Conservation (phyloP, 441 rosid species). For the Francoa sonchifolia region DNA sequence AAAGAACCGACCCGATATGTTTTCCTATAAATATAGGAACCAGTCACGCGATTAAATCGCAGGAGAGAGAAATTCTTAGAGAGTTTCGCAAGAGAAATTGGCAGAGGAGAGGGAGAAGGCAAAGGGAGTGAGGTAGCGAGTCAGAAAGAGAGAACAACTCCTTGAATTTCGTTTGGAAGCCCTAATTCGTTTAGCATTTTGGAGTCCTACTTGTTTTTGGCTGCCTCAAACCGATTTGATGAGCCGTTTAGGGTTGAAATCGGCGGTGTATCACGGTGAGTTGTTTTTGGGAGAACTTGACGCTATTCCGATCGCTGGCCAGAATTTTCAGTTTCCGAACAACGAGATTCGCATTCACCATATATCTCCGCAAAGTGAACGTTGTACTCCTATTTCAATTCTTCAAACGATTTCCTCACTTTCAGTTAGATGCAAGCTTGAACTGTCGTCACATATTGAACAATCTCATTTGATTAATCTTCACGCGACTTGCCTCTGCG, state of each 20-base stretch:
- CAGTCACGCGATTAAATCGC: not conserved
- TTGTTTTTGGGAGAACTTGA: conserved; percentile 69
- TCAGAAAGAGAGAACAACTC: not conserved
- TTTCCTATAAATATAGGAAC: too few species aligned
- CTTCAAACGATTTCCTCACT: conserved; percentile 76
- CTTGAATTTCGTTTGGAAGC: not conserved
- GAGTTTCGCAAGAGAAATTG: not conserved
- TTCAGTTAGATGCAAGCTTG: conserved; percentile 84
- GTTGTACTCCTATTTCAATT: conserved; percentile 88
- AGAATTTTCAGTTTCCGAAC: conserved; percentile 67
- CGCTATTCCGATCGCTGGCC: conserved; percentile 34
- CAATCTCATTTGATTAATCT: conserved; percentile 64
- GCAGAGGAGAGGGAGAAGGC: not conserved
- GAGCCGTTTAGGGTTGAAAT: conserved; percentile 77
- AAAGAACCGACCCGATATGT: too few species aligned
- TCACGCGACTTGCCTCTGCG: conserved; percentile 82
- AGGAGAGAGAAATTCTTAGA: not conserved
- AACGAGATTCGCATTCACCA: conserved; percentile 87
- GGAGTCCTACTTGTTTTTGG: not conserved
- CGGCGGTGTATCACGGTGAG: conserved; percentile 75
- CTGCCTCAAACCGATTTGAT: conserved; percentile 16
- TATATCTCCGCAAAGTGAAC: conserved; percentile 54
- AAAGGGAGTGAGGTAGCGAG: too few species aligned
- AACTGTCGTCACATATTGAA: conserved; percentile 47
- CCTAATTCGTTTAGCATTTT: not conserved